Conservation (phyloP, 23 red algal species). For the Gracilaria domingensis region DNA sequence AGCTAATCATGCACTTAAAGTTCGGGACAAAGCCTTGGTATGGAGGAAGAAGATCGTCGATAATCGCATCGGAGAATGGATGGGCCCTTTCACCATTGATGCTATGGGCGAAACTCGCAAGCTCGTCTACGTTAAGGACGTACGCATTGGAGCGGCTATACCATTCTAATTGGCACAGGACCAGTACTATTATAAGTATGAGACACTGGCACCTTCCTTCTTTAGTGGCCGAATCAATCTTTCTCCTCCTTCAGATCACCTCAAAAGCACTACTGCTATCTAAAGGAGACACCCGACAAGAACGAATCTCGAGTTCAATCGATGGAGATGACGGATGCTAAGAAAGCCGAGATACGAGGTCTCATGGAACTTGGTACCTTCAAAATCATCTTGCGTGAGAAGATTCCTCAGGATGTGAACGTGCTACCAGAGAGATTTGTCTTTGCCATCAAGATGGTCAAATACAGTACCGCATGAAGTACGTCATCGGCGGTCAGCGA, state of each 20-base stretch:
- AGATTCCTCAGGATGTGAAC: too few species aligned
- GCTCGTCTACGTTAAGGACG: conserved; percentile 33
- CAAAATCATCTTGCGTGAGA: too few species aligned
- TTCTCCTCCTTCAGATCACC: background rate
- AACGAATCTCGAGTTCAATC: background rate
- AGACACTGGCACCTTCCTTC: background rate
- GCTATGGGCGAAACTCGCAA: background rate
- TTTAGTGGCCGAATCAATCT: background rate
- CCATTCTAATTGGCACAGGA: conserved; percentile 23
- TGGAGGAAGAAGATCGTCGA: conserved; percentile 31
- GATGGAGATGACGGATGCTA: too few species aligned
- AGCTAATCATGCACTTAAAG: background rate
- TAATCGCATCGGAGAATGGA: conserved; percentile 51
- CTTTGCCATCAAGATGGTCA: too few species aligned
- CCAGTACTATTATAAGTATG: background rate
- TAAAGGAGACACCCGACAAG: background rate
- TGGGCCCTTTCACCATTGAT: conserved; percentile 3
- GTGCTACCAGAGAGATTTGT: too few species aligned
- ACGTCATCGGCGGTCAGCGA: conserved; percentile 14
- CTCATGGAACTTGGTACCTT: too few species aligned
- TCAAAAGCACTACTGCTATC: background rate
- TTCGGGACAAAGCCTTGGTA: conserved; percentile 3
- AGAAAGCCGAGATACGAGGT: too few species aligned
- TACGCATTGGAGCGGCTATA: background rate
- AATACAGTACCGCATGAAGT: conserved; percentile 4